These are phyloP conservation scores for Inonotus hispidus DNA, from an alignment of 1,284 basidiomycete species.

Conservation along the genomic window DNA sequence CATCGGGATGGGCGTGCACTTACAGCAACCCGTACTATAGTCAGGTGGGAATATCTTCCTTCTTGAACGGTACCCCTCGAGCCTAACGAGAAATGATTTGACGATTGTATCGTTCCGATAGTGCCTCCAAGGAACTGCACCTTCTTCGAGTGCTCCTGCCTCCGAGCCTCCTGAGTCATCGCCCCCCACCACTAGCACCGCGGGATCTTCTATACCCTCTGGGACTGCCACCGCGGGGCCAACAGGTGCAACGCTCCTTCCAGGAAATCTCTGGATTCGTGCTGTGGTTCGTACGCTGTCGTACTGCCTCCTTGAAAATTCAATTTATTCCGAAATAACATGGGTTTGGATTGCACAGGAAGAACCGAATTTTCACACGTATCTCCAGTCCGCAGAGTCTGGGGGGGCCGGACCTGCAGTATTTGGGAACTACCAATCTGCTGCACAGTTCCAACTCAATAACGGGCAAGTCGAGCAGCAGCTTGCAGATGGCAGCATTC, in stretches of 20 bases:
- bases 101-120: slow-evolving; percentile 26
- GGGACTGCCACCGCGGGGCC: slow-evolving; percentile 20
- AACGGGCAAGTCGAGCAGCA: slow-evolving; percentile 50
- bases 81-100: background rate
- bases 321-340: background rate
- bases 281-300: slow-evolving; percentile 42
- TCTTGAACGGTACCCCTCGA: too few species aligned
- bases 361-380: slow-evolving; percentile 62
- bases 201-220: slow-evolving; percentile 30
- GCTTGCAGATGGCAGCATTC: slow-evolving; percentile 30
- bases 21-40: slow-evolving; percentile 40
- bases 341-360: slow-evolving; percentile 29
- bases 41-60: slow-evolving; percentile 9
- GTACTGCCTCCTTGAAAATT: background rate
- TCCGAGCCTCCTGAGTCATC: slow-evolving; percentile 30
- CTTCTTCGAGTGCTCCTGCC: slow-evolving; percentile 1
- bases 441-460: slow-evolving; percentile 52
- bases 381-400: slow-evolving; percentile 46
- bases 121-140: slow-evolving; percentile 39
- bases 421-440: slow-evolving; percentile 42
- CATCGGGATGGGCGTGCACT: slow-evolving; percentile 44
- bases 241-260: slow-evolving; percentile 31
- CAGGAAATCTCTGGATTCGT: slow-evolving; percentile 55
- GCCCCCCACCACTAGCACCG: slow-evolving; percentile 25
- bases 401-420: slow-evolving; percentile 43